Conservation (phyloP, 495 filamentous ascomycete species). For the Neurospora sp. region DNA sequence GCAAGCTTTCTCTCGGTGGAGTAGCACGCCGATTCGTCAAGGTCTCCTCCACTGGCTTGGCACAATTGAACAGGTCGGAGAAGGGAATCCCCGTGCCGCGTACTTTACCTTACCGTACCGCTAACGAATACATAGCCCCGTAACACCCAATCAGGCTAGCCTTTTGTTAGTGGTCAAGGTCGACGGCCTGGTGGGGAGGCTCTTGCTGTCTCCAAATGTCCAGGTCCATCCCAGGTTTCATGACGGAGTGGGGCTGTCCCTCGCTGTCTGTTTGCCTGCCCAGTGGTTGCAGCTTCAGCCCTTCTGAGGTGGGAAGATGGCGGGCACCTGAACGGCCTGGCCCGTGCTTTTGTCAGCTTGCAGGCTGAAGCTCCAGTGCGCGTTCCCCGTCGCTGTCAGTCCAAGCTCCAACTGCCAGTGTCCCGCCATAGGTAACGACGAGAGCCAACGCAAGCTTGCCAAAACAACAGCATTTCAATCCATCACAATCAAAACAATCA, state of each 20-base stretch:
- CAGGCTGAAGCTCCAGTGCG: slow-evolving; percentile 22
- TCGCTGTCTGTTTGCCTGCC: not conserved
- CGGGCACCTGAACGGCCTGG: not conserved
- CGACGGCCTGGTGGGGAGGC: not conserved
- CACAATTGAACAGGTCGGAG: slow-evolving; percentile 1
- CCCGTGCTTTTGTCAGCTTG: slow-evolving; percentile 15
- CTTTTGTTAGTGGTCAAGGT: not conserved
- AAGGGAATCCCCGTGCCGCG: not conserved
- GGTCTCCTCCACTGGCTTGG: not conserved
- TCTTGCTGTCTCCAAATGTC: not conserved
- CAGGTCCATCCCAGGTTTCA: not conserved
- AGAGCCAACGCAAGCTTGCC: not conserved
- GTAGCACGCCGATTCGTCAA: slow-evolving; percentile 10
- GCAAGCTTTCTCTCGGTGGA: slow-evolving; percentile 13
- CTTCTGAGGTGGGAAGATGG: not conserved
- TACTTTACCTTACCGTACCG: not conserved
- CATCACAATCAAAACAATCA: not conserved
- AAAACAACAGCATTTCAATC: not conserved
- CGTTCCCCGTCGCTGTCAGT: slow-evolving; percentile 8
- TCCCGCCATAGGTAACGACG: slow-evolving; percentile 1
- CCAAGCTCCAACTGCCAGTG: slow-evolving; percentile 1
- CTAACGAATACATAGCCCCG: not conserved
- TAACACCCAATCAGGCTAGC: not conserved
- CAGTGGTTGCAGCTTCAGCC: not conserved
- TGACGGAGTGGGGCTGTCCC: not conserved